phyloP scores from a whole-genome alignment of 2,329 filamentous ascomycete genomes.

The Chrysoporthe cubensis region DNA sequence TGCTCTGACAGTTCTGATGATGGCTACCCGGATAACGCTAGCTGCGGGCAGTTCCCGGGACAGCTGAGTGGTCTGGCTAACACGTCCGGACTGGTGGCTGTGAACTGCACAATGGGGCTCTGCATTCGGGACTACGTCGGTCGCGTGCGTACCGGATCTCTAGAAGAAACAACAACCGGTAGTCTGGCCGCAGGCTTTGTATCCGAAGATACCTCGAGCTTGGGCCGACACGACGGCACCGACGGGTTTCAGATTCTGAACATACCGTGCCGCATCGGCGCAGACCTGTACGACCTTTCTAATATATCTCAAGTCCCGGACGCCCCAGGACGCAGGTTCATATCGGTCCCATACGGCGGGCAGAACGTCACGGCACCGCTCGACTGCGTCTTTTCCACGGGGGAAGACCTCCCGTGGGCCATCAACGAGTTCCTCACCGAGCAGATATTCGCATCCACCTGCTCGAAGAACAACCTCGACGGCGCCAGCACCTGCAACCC shows the following conservation, averaged over 20 bases:
- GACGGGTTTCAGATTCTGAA: neutral
- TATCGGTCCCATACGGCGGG: neutral
- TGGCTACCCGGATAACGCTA: neutral
- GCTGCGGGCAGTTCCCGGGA: neutral
- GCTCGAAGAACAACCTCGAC: neutral
- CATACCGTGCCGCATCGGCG: neutral
- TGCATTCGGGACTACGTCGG: neutral
- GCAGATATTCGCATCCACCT: neutral
- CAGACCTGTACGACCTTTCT: neutral
- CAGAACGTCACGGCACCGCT: neutral
- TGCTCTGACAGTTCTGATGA: neutral
- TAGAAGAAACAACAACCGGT: neutral
- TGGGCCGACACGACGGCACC: neutral
- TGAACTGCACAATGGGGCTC: neutral
- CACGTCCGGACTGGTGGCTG: neutral
- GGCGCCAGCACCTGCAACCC: neutral
- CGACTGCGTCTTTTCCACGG: neutral
- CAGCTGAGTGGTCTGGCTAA: neutral
- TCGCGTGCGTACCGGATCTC: neutral
- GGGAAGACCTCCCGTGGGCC: neutral
- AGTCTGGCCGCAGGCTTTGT: neutral
- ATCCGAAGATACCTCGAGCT: neutral
- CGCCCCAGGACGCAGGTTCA: neutral
- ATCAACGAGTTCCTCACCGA: neutral
- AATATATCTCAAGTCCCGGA: neutral